These are phyloP conservation scores for Talaromyces atroroseus DNA, from an alignment of 2,329 filamentous ascomycete genomes.

Conservation along the genomic window DNA sequence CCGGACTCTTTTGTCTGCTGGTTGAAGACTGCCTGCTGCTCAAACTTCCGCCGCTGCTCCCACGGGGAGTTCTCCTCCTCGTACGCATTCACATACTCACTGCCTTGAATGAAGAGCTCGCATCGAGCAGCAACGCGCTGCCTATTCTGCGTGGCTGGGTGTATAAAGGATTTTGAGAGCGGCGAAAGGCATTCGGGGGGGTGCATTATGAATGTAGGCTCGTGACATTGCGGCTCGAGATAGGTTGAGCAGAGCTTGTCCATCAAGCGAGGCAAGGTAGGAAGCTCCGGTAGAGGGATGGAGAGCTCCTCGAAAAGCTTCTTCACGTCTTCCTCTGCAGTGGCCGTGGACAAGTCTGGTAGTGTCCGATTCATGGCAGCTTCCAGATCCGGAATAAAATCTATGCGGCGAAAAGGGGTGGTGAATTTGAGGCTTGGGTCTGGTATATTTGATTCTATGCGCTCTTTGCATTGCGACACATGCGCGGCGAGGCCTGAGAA, in stretches of 20 bases:
- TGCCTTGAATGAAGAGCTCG: constrained; percentile 74
- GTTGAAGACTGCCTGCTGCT: constrained; percentile 49
- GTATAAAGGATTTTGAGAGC: constrained; percentile 77
- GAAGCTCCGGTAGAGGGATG: constrained; percentile 46
- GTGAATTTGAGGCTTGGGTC: constrained; percentile 54
- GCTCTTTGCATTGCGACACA: constrained; percentile 42
- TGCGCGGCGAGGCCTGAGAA: constrained; percentile 55
- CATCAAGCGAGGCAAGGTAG: constrained; percentile 64
- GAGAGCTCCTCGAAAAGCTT: constrained; percentile 48
- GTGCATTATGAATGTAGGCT: constrained; percentile 79
- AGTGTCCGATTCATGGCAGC: constrained; percentile 58
- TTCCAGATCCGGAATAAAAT: constrained; percentile 79
- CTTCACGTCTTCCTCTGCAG: constrained; percentile 56
- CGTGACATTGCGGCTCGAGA: constrained; percentile 68
- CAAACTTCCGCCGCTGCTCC: constrained; percentile 78
- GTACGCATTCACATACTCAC: constrained; percentile 92
- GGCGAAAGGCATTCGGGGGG: constrained; percentile 90
- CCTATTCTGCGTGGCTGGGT: constrained; percentile 48
- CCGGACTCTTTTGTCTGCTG: constrained; percentile 45
- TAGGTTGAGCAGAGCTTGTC: constrained; percentile 72
- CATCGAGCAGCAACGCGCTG: constrained; percentile 76
- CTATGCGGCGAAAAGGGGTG: constrained; percentile 57
- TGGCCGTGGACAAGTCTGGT: constrained; percentile 53
- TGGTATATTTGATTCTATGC: constrained; percentile 34
- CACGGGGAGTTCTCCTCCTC: constrained; percentile 95